Conservation (phyloP, 129 eudicot genomes). For the Escallonia rubra region DNA sequence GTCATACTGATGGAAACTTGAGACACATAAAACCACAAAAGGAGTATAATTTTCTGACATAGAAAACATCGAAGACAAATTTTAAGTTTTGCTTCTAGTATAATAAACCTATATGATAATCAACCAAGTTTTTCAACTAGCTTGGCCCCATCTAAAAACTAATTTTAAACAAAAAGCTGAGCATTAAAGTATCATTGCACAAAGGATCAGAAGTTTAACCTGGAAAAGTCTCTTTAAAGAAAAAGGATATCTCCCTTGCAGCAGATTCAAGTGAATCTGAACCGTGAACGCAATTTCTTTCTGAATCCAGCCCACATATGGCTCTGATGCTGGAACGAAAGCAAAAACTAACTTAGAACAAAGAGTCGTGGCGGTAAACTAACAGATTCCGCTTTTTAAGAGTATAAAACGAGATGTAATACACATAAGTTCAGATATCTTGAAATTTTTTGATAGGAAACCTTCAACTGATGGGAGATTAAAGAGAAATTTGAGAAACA, state of each 20-base stretch:
- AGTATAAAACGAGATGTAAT: not conserved
- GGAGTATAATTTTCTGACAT: no score
- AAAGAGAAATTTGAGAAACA: not conserved
- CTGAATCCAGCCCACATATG: slow-evolving; percentile 48
- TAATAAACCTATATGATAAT: no score
- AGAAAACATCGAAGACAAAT: no score
- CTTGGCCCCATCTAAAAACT: no score
- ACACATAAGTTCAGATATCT: not conserved
- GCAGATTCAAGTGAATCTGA: slow-evolving; percentile 84
- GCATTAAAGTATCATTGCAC: not conserved
- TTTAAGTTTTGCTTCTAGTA: no score
- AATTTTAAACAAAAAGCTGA: no score
- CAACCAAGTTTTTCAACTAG: no score
- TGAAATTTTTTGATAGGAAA: no score
- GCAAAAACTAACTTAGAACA: slow-evolving; percentile 1
- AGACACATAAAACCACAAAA: no score
- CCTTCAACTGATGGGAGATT: no score
- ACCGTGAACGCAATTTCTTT: slow-evolving; percentile 84
- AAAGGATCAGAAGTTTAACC: slow-evolving; percentile 28
- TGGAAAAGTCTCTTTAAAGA: slow-evolving; percentile 45
- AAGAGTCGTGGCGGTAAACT: not conserved
- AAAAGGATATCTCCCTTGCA: slow-evolving; percentile 64
- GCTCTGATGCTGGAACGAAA: slow-evolving; percentile 60
- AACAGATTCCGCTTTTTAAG: not conserved
- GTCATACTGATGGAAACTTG: no score